Conservation (phyloP, 805 yeast species). For the Metschnikowia arizonensis region DNA sequence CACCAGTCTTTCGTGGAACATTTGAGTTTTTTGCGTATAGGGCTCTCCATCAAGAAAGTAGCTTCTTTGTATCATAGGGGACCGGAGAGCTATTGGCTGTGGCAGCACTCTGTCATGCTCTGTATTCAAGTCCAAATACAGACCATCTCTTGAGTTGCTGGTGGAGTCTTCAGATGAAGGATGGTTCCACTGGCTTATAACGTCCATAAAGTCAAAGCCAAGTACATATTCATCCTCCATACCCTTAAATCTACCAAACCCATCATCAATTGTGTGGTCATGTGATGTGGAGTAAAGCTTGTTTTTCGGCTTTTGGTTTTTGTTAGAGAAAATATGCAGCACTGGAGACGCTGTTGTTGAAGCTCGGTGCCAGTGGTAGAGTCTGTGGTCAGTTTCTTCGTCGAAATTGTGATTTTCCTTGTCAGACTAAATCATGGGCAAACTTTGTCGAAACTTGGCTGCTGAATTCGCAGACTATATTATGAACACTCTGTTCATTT, state of each 20-base stretch:
- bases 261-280: slow-evolving; percentile 19
- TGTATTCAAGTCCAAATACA: slow-evolving; percentile 38
- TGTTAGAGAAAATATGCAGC: not conserved
- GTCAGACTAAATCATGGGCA: slow-evolving; percentile 60
- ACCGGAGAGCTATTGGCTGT: slow-evolving; percentile 31
- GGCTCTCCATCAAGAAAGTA: slow-evolving; percentile 11
- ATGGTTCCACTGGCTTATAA: slow-evolving; percentile 48
- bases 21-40: slow-evolving; percentile 25
- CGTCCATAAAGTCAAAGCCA: slow-evolving; percentile 54
- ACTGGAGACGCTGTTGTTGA: slow-evolving; percentile 19
- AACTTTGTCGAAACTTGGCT: slow-evolving; percentile 22
- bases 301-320: slow-evolving; percentile 1
- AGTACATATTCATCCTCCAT: slow-evolving; percentile 77
- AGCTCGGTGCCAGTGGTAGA: slow-evolving; percentile 49
- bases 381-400: slow-evolving; percentile 48
- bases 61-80: slow-evolving; percentile 9
- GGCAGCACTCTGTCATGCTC: slow-evolving; percentile 44
- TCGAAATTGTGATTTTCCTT: slow-evolving; percentile 60
- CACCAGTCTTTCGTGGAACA: slow-evolving; percentile 22
- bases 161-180: slow-evolving; percentile 29
- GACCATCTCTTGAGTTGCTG: slow-evolving; percentile 31
- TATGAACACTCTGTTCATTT: slow-evolving; percentile 1
- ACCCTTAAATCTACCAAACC: slow-evolving; percentile 32
- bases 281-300: slow-evolving; percentile 34
- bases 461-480: not conserved